Conservation (phyloP, 768 basidiomycete genomes). For the Tephrocybe rancida region DNA sequence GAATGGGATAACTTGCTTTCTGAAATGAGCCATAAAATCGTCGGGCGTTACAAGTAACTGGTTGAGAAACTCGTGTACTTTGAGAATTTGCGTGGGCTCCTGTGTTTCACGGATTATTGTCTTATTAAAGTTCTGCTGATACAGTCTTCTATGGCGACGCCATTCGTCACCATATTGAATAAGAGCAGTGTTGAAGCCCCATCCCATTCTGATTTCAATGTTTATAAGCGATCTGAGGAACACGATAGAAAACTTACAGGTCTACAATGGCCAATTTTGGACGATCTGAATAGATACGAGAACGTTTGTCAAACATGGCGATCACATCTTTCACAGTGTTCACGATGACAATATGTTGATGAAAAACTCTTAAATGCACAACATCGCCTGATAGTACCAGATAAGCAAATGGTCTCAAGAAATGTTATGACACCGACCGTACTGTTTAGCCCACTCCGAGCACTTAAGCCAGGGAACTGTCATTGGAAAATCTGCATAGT, state of each 20-base stretch:
- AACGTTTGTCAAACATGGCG: no score
- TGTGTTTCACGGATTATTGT: conserved; percentile 17
- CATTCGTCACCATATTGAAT: conserved; percentile 31
- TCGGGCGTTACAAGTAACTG: conserved; percentile 16
- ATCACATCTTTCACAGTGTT: no score
- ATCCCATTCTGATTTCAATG: conserved; percentile 39
- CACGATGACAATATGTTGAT: no score
- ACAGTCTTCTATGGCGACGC: conserved; percentile 28
- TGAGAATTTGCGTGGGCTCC: conserved; percentile 23
- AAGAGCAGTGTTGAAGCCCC: conserved; percentile 29
- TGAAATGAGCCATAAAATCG: conserved; percentile 14
- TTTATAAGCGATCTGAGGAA: no score
- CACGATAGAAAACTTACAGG: no score
- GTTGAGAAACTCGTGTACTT: conserved; percentile 22
- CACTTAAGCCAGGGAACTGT: neutral
- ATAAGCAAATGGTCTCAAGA: no score
- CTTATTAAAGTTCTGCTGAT: conserved; percentile 28
- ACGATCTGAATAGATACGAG: conserved; percentile 31
- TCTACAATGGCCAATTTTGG: conserved; percentile 21
- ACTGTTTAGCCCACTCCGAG: conserved; percentile 3
- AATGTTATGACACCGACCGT: neutral
- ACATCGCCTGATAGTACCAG: no score
- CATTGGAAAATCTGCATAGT: neutral
- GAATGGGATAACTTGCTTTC: no score
- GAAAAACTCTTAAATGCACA: no score